Conservation (phyloP, 2,329 filamentous ascomycete species). For the Trichoderma gracile region DNA sequence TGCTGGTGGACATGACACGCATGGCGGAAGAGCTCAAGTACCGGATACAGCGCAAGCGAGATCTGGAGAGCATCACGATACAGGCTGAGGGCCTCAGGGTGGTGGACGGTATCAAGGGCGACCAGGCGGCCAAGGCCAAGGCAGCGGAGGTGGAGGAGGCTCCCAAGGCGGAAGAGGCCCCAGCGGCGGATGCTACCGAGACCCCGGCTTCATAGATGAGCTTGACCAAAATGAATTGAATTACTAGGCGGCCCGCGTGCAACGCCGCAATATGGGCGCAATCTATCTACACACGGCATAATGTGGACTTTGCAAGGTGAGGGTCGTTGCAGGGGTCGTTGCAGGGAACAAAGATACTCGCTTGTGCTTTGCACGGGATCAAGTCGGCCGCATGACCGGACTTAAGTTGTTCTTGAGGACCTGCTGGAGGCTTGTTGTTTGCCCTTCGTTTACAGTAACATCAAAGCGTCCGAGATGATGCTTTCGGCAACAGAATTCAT, state of each 20-base stretch:
- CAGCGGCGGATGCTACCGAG: constrained; percentile 12
- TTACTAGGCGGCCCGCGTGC: neutral
- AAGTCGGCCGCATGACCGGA: neutral
- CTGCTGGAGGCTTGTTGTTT: neutral
- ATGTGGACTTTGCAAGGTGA: neutral
- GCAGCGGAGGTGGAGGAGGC: constrained; percentile 25
- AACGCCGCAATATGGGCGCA: constrained; percentile 1
- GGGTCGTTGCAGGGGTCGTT: neutral
- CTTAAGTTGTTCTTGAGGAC: neutral
- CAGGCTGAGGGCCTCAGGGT: constrained; percentile 49
- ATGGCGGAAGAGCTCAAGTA: constrained; percentile 64
- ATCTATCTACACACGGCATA: neutral
- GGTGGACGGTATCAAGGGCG: constrained; percentile 49
- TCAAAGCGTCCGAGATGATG: neutral
- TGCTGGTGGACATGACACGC: constrained; percentile 66
- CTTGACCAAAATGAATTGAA: neutral
- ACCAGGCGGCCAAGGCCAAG: constrained; percentile 33
- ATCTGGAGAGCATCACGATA: constrained; percentile 46
- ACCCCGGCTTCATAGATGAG: constrained; percentile 16
- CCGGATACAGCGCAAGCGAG: constrained; percentile 45
- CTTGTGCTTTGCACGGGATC: neutral
- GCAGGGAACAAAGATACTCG: neutral
- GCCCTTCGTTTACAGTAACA: neutral
- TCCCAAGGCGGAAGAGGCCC: constrained; percentile 8
- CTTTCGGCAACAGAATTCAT: too few species aligned